Percentiles rank a stretch among this genome's conserved stretches.
Evolutionary conservation across 2,329 filamentous ascomycete genomes (phyloP).

Genomic region (Botrytis elliptica): DNA sequence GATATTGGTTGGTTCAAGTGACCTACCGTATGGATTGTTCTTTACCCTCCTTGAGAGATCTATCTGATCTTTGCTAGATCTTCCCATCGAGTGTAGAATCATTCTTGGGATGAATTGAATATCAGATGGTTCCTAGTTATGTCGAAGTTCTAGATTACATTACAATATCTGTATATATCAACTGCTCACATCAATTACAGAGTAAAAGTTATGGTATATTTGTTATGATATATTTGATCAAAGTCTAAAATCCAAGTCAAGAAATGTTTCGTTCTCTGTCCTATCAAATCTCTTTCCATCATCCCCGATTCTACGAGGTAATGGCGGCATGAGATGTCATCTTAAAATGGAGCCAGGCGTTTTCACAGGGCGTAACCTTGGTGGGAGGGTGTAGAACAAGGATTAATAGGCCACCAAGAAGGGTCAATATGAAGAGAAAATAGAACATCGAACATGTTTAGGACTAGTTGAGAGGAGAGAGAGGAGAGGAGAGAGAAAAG

Average conservation of each 20-base stretch:
- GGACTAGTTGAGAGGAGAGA: background rate
- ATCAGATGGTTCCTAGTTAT: background rate
- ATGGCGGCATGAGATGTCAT: slow-evolving; percentile 4
- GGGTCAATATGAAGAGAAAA: background rate
- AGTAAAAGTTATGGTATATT: too few species aligned
- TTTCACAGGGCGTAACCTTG: slow-evolving; percentile 4
- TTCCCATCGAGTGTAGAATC: background rate
- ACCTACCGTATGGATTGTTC: background rate
- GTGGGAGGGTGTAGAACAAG: background rate
- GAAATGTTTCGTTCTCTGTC: background rate
- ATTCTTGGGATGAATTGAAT: background rate
- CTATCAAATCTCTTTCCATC: background rate
- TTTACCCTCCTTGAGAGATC: background rate
- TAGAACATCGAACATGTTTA: background rate
- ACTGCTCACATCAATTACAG: background rate
- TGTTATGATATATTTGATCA: too few species aligned
- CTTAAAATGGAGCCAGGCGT: background rate
- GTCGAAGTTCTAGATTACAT: background rate
- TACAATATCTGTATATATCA: background rate
- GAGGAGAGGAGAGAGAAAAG: too few species aligned
- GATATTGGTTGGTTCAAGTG: background rate
- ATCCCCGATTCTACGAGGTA: background rate
- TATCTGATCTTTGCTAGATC: background rate
- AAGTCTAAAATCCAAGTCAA: too few species aligned
- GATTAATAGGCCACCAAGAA: background rate